Evolutionary conservation across 2,329 filamentous ascomycete species (phyloP), one percentile per base, ranked within the genome.

Genomic region (Xylaria sp.): DNA sequence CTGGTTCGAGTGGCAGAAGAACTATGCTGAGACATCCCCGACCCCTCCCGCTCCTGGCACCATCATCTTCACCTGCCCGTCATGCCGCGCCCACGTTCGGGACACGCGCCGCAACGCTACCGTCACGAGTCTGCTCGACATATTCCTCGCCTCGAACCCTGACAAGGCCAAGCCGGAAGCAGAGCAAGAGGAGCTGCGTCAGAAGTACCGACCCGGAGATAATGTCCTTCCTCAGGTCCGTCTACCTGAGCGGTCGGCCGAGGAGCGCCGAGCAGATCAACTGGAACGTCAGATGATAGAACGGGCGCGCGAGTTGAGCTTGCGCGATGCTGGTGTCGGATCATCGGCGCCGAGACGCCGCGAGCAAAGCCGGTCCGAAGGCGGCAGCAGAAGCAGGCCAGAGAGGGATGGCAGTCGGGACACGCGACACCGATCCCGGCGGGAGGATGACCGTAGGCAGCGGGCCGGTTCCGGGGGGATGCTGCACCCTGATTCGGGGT

Each of bases 41-140:
- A 78, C 78, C 11, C 79, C 82, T 43, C 82, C 86, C 66, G 69
- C 80, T 56, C 73, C 83, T 69, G 72, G 83, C 71, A 64, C 81
- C 71, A 70, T 78, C 66, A 74, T 84, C 73, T 96, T 92, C 76
- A 97, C 93, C 47, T 99, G 95, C 79, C 95, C 95, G 42, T 91
- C 92, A 78, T 99, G 95, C 79, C 92, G 95, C 68, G 92, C 93
- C 47, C 79, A 84, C 12, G 94, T 99, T 64, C 89, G 94, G 66
- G 92, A 91, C 71, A 97, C 94, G 45, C 88, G 89, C 74, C 92
- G 92, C 73, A 96, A 98, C 84, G 92, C 95, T 61, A 93, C 91
- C 23, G 91, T 97, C 54, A 94, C 89, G 8, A 96, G 93, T 1
- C 81, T 98, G 47, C 80, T 99, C 63, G 94, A 98, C 59, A 94